Conservation (phyloP, 495 filamentous ascomycete genomes). For the Extremus antarcticus region DNA sequence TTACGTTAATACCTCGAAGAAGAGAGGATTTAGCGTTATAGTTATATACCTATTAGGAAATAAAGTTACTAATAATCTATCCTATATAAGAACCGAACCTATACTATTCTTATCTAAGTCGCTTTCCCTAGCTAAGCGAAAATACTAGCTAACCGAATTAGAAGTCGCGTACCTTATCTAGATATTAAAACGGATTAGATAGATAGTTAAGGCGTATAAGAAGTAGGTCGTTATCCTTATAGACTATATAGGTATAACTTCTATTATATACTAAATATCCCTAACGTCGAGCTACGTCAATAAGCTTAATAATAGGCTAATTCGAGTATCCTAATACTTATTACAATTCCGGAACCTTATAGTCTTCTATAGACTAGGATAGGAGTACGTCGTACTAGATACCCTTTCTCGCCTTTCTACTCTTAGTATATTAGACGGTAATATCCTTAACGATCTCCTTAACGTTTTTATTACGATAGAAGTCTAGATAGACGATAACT, state of each 20-base stretch:
- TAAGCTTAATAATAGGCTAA: not conserved
- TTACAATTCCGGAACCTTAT: not conserved
- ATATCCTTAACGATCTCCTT: not conserved
- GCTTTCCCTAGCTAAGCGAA: not conserved
- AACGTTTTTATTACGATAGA: not conserved
- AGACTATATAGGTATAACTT: not conserved
- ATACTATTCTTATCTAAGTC: slow-evolving; percentile 6
- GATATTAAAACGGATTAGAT: not conserved
- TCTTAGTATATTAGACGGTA: not conserved
- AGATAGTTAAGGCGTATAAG: slow-evolving; percentile 1
- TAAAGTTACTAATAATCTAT: not conserved
- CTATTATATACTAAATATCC: not conserved
- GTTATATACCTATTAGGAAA: slow-evolving; percentile 6
- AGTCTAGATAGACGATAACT: not conserved
- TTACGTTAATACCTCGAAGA: slow-evolving; percentile 2
- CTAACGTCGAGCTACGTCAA: not conserved
- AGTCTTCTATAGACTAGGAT: not conserved
- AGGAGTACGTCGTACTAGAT: not conserved
- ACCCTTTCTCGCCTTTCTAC: not conserved
- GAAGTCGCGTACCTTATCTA: slow-evolving; percentile 7
- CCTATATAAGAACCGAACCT: not conserved
- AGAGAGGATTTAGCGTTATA: slow-evolving; percentile 2
- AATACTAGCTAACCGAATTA: slow-evolving; percentile 9
- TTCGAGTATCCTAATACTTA: not conserved
- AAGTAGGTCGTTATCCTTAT: not conserved